Conservation (phyloP, 2,329 filamentous ascomycete species). For the Colletotrichum sp. region DNA sequence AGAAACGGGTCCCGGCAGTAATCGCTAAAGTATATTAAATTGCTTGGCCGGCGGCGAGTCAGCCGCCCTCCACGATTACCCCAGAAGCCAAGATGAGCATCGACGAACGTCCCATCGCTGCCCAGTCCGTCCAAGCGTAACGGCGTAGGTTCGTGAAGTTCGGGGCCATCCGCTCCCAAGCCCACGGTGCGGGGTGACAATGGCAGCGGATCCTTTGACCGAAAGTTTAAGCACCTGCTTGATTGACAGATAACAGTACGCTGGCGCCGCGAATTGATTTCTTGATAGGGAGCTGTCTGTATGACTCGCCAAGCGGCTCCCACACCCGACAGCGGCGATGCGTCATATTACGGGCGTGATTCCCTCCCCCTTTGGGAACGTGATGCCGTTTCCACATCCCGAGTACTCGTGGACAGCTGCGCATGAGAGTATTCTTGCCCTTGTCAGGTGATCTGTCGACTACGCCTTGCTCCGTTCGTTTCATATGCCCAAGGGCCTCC, state of each 20-base stretch:
- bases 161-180: neutral
- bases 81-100: conserved; percentile 1
- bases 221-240: neutral
- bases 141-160: neutral
- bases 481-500: neutral
- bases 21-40: conserved; percentile 6
- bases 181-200: neutral
- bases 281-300: neutral
- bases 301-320: conserved; percentile 10
- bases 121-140: neutral
- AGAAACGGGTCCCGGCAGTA: neutral
- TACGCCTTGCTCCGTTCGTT: neutral
- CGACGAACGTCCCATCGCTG: neutral
- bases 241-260: neutral
- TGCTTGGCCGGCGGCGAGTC: conserved; percentile 3
- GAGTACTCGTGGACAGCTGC: neutral
- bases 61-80: conserved; percentile 9
- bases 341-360: neutral
- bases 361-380: neutral
- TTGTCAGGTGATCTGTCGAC: neutral
- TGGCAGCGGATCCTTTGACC: neutral
- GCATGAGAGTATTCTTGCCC: neutral
- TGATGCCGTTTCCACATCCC: neutral
- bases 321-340: conserved; percentile 1
- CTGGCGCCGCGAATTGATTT: neutral